Evolutionary conservation across 2,329 filamentous ascomycete species (phyloP).

Genomic region (Nectriaceae sp.): DNA sequence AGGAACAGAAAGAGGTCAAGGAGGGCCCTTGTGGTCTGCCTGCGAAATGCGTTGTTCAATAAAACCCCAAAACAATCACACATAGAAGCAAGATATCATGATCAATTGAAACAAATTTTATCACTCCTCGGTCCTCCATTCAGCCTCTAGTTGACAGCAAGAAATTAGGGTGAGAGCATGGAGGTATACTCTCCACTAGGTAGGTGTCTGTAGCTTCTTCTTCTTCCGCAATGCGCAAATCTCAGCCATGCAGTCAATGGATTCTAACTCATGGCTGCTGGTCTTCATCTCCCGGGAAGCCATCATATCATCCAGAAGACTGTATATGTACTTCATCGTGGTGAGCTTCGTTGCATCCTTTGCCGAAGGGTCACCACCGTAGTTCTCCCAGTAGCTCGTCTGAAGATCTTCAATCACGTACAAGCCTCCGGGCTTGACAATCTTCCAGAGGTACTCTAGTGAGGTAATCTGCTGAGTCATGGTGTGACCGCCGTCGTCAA

Average conservation of each 20-base stretch:
- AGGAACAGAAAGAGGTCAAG: conserved; percentile 47
- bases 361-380: conserved; percentile 25
- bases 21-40: conserved; percentile 79
- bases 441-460: conserved; percentile 37
- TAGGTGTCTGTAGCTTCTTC: no score
- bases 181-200: no score
- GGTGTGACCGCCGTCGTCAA: conserved; percentile 41
- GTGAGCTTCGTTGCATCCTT: conserved; percentile 24
- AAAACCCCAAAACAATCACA: conserved; percentile 27
- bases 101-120: not conserved
- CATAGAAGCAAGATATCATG: conserved; percentile 1
- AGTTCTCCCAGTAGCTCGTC: conserved; percentile 28
- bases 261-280: conserved; percentile 25
- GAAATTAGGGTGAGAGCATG: no score
- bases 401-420: conserved; percentile 39
- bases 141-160: no score
- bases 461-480: conserved; percentile 41
- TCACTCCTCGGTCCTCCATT: no score
- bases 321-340: conserved; percentile 29
- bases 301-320: conserved; percentile 29
- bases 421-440: conserved; percentile 37
- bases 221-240: conserved; percentile 17
- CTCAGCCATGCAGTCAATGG: conserved; percentile 32
- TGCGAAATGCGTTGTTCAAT: conserved; percentile 71
- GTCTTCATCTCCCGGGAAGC: conserved; percentile 16